These are phyloP conservation scores for Coemansia erecta DNA, from an alignment of 192 early-diverging fungal species.

Conservation along the genomic window DNA sequence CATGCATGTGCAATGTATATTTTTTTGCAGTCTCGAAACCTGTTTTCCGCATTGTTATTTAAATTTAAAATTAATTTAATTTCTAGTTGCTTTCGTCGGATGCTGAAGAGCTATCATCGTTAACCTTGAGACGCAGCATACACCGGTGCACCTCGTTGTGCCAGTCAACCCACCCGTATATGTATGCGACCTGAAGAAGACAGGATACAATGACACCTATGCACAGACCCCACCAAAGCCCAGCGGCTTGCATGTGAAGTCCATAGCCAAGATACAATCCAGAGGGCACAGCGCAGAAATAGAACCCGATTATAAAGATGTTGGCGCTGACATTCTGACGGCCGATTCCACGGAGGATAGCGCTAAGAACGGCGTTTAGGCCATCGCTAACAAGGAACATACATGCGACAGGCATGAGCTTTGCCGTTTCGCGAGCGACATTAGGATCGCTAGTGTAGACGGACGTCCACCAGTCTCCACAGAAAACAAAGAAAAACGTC, in stretches of 20 bases:
- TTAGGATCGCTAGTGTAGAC: slow-evolving; percentile 61
- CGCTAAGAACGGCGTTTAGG: slow-evolving; percentile 55
- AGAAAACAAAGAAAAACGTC: slow-evolving; percentile 9
- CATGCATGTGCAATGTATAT: too few relatives aligned
- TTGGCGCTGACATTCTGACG: slow-evolving; percentile 39
- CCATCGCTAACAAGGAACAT: slow-evolving; percentile 60
- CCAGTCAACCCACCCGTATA: too few relatives aligned
- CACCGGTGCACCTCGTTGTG: slow-evolving; percentile 19
- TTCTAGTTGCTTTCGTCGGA: background rate
- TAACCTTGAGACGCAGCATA: slow-evolving; percentile 10
- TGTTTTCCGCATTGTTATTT: background rate
- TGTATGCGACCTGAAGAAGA: background rate
- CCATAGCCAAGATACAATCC: slow-evolving; percentile 44
- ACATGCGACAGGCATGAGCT: slow-evolving; percentile 69
- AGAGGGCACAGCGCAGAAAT: slow-evolving; percentile 46
- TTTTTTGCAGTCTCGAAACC: too few relatives aligned
- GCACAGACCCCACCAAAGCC: slow-evolving; percentile 33
- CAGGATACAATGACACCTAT: slow-evolving; percentile 13
- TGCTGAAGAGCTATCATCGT: background rate
- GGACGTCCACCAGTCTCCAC: slow-evolving; percentile 32
- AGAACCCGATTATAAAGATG: slow-evolving; percentile 49
- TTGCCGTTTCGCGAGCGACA: slow-evolving; percentile 49
- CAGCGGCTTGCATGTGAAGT: slow-evolving; percentile 16
- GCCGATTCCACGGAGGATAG: slow-evolving; percentile 46
- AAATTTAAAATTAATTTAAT: background rate